phyloP scores from a whole-genome alignment of 768 basidiomycete genomes.

The Pleurotus pulmonarius region DNA sequence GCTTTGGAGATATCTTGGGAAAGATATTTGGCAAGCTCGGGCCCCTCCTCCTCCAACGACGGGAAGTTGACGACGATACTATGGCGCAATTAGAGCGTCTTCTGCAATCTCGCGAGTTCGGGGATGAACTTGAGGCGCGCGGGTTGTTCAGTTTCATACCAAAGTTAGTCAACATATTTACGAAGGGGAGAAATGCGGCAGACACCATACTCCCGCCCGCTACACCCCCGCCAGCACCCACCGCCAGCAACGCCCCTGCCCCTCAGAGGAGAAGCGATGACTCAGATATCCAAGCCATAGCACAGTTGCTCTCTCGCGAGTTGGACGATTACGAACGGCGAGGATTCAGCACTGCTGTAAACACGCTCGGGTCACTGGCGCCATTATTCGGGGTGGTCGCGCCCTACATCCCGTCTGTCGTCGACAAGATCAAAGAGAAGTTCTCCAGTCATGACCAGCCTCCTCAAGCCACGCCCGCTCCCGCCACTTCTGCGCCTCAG shows the following conservation, averaged over 20 bases:
- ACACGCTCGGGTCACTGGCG: too few relatives aligned
- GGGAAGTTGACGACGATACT: background rate
- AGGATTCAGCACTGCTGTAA: too few relatives aligned
- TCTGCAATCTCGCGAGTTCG: background rate
- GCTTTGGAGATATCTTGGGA: background rate
- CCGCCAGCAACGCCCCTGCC: too few relatives aligned
- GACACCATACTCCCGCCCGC: background rate
- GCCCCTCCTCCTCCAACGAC: background rate
- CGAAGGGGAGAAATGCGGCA: background rate
- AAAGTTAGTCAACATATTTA: background rate
- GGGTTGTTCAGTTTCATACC: background rate
- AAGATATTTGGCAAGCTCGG: background rate
- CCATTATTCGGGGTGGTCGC: too few relatives aligned
- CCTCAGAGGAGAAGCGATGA: too few relatives aligned
- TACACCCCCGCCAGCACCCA: background rate
- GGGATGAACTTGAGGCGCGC: background rate
- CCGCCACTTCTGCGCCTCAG: background rate
- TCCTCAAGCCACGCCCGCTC: background rate
- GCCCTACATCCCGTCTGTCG: too few relatives aligned
- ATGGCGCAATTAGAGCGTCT: background rate
- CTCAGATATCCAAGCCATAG: too few relatives aligned
- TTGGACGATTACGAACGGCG: too few relatives aligned
- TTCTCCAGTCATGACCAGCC: too few relatives aligned
- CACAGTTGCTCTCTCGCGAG: too few relatives aligned
- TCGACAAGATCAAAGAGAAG: too few relatives aligned